Percentiles rank a stretch among this genome's conserved stretches.
Conservation (phyloP, 495 filamentous ascomycete genomes). For the Podospora pseudocomata region DNA sequence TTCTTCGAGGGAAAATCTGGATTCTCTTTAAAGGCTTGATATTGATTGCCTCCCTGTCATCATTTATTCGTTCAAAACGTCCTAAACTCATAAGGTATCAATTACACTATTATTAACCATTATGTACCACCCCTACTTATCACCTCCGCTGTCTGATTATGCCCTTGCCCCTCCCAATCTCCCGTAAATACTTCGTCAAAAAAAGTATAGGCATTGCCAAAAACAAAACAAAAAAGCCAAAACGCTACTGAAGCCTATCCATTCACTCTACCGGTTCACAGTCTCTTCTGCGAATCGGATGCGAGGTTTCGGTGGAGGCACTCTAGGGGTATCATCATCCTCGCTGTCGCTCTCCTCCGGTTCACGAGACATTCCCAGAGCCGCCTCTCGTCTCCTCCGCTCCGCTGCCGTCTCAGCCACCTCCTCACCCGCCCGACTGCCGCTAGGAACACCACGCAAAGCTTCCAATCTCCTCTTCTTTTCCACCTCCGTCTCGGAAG, state of each 20-base stretch:
- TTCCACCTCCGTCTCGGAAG: slow-evolving; percentile 40
- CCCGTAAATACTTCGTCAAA: background rate
- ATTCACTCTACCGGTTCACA: slow-evolving; percentile 14
- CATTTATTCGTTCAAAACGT: too few species aligned
- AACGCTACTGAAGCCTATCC: background rate
- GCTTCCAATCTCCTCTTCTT: slow-evolving; percentile 42
- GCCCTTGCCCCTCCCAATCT: background rate
- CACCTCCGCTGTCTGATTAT: background rate
- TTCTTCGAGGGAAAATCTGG: too few species aligned
- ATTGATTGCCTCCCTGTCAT: background rate
- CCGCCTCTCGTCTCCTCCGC: slow-evolving; percentile 75
- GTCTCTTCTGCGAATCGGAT: slow-evolving; percentile 48
- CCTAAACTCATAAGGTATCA: background rate
- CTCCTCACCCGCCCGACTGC: slow-evolving; percentile 37
- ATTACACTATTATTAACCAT: background rate
- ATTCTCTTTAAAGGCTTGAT: background rate
- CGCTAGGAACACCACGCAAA: slow-evolving; percentile 24
- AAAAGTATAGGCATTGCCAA: background rate
- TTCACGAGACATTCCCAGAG: slow-evolving; percentile 60
- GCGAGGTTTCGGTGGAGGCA: slow-evolving; percentile 39
- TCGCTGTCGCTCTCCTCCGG: slow-evolving; percentile 58
- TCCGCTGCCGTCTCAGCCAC: slow-evolving; percentile 78
- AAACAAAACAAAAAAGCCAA: background rate
- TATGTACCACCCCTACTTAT: background rate
- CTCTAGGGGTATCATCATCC: slow-evolving; percentile 56